These are phyloP conservation scores for Fonsecaea pugnacius DNA, from an alignment of 2,329 filamentous ascomycete genomes.

Conservation along the genomic window DNA sequence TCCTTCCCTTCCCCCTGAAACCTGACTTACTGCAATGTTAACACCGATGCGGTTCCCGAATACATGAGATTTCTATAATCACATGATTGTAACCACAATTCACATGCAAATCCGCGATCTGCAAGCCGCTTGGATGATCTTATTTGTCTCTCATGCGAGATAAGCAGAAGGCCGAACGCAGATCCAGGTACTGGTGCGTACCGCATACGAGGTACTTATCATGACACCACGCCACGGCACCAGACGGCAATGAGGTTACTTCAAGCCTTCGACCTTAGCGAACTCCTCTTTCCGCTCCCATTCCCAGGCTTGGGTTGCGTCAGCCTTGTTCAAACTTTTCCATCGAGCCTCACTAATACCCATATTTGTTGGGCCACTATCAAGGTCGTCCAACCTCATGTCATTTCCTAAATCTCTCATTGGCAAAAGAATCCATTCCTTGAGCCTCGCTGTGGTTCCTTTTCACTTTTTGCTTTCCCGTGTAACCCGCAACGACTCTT, in stretches of 20 bases:
- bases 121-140: constrained; percentile 4
- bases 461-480: constrained; percentile 8
- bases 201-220: constrained; percentile 13
- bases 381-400: constrained; percentile 10
- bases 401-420: constrained; percentile 4
- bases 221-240: constrained; percentile 10
- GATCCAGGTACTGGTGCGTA: constrained; percentile 11
- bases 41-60: not conserved
- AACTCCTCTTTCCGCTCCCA: not conserved
- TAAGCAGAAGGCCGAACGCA: constrained; percentile 10
- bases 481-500: not conserved
- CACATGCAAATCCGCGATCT: constrained; percentile 11
- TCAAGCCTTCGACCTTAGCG: not conserved
- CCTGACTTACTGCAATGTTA: not conserved
- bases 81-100: constrained; percentile 1
- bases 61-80: not conserved
- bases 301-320: constrained; percentile 3
- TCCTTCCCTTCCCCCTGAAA: not conserved
- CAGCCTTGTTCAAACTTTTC: constrained; percentile 22
- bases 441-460: not conserved
- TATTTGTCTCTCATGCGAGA: constrained; percentile 16
- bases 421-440: not conserved
- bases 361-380: constrained; percentile 18
- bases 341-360: constrained; percentile 7
- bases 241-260: not conserved